phyloP scores from a whole-genome alignment of 352 stramenopile species.

The Aphanomyces euteiches region DNA sequence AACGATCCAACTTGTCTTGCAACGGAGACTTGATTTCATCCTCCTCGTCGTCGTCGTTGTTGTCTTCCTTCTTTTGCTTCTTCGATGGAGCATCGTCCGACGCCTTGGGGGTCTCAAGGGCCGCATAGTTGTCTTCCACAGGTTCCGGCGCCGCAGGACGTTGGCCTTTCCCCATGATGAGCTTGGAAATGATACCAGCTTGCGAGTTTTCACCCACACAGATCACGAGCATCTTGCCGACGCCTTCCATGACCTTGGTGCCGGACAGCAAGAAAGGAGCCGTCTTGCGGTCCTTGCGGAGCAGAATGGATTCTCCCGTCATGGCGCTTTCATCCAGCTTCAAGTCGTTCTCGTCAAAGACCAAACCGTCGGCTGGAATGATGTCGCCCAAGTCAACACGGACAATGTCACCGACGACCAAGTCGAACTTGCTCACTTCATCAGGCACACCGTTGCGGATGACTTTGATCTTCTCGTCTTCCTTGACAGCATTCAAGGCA shows the following conservation, averaged over 20 bases:
- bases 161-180: conserved; percentile 1
- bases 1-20: conserved; percentile 67
- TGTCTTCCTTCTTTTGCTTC: neutral
- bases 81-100: neutral
- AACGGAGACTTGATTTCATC: conserved; percentile 47
- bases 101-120: neutral
- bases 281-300: conserved; percentile 45
- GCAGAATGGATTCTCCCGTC: conserved; percentile 81
- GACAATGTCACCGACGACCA: conserved; percentile 69
- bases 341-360: conserved; percentile 71
- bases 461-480: conserved; percentile 37
- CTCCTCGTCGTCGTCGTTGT: neutral
- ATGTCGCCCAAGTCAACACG: conserved; percentile 49
- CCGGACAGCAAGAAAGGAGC: conserved; percentile 67
- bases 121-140: neutral
- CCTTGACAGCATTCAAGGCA: conserved; percentile 34
- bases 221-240: conserved; percentile 52
- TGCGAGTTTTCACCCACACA: conserved; percentile 41
- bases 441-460: conserved; percentile 29
- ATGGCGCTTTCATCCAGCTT: conserved; percentile 81
- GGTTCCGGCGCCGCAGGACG: neutral
- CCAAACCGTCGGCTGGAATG: conserved; percentile 77
- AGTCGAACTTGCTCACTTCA: conserved; percentile 39
- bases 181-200: conserved; percentile 41
- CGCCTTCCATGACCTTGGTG: conserved; percentile 54